These are phyloP conservation scores for Taphrina communis DNA, from an alignment of 1,139 yeast species.

Conservation along the genomic window DNA sequence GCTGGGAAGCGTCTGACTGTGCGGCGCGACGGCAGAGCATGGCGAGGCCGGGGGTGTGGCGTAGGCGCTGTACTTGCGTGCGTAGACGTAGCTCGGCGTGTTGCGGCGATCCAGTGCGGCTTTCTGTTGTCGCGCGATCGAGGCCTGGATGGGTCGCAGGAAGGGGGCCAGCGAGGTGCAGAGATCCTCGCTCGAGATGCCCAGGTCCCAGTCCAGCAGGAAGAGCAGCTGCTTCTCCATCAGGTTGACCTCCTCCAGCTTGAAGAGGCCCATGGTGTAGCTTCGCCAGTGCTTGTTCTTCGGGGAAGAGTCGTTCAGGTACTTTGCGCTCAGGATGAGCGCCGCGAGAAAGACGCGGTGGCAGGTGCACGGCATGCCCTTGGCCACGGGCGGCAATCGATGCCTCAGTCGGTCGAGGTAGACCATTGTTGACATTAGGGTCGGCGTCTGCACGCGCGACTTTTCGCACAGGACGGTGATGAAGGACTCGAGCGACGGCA, in stretches of 20 bases:
- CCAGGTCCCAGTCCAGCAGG: constrained; percentile 82
- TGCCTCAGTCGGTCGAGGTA: constrained; percentile 77
- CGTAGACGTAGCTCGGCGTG: constrained; percentile 36
- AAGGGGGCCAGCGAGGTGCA: constrained; percentile 73
- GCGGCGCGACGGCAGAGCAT: not conserved
- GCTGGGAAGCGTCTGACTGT: constrained; percentile 13
- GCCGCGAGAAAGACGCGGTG: constrained; percentile 91
- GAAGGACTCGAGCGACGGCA: constrained; percentile 63
- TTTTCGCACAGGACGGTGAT: constrained; percentile 73
- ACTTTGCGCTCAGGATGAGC: constrained; percentile 85
- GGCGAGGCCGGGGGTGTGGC: constrained; percentile 38
- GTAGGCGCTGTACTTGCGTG: constrained; percentile 30
- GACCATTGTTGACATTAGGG: constrained; percentile 87
- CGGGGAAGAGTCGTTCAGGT: constrained; percentile 90
- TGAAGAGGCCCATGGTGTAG: constrained; percentile 82
- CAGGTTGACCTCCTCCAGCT: constrained; percentile 79
- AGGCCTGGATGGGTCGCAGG: constrained; percentile 63
- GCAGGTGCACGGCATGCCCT: constrained; percentile 91
- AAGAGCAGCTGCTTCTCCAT: constrained; percentile 86
- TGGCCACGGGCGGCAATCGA: constrained; percentile 82
- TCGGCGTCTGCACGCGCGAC: constrained; percentile 93
- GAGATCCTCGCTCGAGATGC: constrained; percentile 72
- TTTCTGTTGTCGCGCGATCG: constrained; percentile 16
- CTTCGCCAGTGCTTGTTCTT: constrained; percentile 94
- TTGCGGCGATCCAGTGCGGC: constrained; percentile 20